phyloP scores from a whole-genome alignment of 208 protist species.

The Trypanosoma avium region DNA sequence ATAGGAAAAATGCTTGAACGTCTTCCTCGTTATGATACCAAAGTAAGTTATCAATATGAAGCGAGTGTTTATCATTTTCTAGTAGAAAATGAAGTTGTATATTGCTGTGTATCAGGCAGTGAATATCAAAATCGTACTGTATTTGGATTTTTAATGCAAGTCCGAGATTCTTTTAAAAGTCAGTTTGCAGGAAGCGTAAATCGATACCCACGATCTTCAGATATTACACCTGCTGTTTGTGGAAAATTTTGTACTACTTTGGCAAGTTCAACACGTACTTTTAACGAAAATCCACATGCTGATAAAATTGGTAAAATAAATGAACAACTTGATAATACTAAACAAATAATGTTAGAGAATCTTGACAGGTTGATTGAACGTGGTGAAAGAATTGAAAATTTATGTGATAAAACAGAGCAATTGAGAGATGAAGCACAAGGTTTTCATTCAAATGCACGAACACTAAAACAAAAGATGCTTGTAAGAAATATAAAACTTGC shows the following conservation, averaged over 20 bases:
- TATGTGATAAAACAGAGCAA: conserved; percentile 78
- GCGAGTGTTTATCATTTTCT: conserved; percentile 76
- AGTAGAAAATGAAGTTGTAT: conserved; percentile 82
- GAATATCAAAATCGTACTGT: conserved; percentile 56
- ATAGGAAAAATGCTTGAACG: conserved; percentile 69
- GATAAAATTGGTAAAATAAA: conserved; percentile 76
- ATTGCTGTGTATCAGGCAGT: conserved; percentile 58
- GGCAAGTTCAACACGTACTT: conserved; percentile 29
- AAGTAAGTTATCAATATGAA: conserved; percentile 81
- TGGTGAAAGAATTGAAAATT: conserved; percentile 77
- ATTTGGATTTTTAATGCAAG: conserved; percentile 68
- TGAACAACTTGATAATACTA: conserved; percentile 69
- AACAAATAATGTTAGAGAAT: conserved; percentile 83
- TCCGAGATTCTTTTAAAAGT: conserved; percentile 68
- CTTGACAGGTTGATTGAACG: conserved; percentile 80
- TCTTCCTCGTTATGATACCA: conserved; percentile 69
- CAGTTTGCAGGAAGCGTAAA: conserved; percentile 53
- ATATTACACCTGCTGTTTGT: conserved; percentile 45
- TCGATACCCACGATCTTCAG: conserved; percentile 43
- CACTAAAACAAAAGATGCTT: conserved; percentile 52
- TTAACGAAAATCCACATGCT: conserved; percentile 66
- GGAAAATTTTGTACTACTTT: conserved; percentile 45
- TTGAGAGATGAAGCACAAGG: conserved; percentile 61
- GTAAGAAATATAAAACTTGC: conserved; percentile 72
- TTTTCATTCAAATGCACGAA: conserved; percentile 56